Evolutionary conservation across 78 protist genomes (phyloP).

Genomic region (Salpingoeca rosetta): DNA sequence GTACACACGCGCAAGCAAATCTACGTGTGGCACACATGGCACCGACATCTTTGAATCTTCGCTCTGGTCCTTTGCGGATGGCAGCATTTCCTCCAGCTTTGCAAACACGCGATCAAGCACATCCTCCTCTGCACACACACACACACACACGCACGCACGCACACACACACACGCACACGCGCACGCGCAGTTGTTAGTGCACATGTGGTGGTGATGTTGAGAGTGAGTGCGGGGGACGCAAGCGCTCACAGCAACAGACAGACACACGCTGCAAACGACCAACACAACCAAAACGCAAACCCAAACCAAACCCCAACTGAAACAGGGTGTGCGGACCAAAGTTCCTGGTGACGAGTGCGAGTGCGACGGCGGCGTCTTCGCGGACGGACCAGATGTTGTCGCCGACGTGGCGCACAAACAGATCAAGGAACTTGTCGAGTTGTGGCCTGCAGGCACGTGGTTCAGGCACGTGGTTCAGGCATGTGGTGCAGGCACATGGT

Average conservation of each 20-base stretch:
- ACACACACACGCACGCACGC: background rate
- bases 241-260: background rate
- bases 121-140: background rate
- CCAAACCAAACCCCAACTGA: no score
- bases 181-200: background rate
- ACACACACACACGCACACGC: background rate
- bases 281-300: background rate
- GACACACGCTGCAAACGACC: background rate
- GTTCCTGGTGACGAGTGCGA: no score
- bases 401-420: background rate
- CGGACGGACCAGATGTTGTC: slow-evolving; percentile 25
- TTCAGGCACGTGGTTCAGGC: no score
- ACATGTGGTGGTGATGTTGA: background rate
- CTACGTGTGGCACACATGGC: background rate
- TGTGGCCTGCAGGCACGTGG: background rate
- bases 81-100: background rate
- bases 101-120: background rate
- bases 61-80: background rate
- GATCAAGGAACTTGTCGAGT: background rate
- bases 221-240: no score
- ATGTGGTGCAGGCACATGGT: no score
- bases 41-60: background rate
- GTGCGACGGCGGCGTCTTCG: slow-evolving; percentile 20
- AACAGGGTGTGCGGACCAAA: no score
- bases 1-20: background rate